Conservation (phyloP, 495 filamentous ascomycete species). For the Tuber borchii region DNA sequence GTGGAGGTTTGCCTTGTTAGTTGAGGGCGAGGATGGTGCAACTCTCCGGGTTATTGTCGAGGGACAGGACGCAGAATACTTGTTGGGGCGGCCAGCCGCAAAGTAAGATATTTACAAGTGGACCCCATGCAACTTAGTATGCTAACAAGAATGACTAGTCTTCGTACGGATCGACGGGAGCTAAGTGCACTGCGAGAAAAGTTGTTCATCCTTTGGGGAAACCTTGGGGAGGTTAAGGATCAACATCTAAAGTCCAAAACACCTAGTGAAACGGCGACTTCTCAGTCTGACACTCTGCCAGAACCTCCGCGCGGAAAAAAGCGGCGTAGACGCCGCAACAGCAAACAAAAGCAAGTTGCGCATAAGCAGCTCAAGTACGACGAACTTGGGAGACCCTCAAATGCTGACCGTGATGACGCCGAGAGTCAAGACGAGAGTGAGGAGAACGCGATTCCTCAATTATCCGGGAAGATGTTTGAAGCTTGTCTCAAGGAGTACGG, state of each 20-base stretch:
- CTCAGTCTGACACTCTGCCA: neutral
- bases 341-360: conserved; percentile 34
- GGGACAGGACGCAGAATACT: conserved; percentile 56
- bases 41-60: conserved; percentile 61
- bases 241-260: conserved; percentile 7
- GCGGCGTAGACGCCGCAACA: conserved; percentile 2
- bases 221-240: conserved; percentile 65
- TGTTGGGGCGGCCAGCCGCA: conserved; percentile 61
- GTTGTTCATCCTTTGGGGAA: conserved; percentile 77
- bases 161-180: conserved; percentile 48
- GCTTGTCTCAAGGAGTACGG: conserved; percentile 53
- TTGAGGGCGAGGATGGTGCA: conserved; percentile 51
- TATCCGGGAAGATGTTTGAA: conserved; percentile 38
- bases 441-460: neutral
- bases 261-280: neutral
- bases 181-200: conserved; percentile 58
- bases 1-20: conserved; percentile 69
- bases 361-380: conserved; percentile 22
- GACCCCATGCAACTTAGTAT: conserved; percentile 1
- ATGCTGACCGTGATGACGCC: conserved; percentile 23
- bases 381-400: conserved; percentile 21
- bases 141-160: conserved; percentile 44
- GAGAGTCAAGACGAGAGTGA: conserved; percentile 27
- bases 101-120: conserved; percentile 50
- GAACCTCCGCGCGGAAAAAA: conserved; percentile 30